These are phyloP conservation scores for Coemansia biformis DNA, from an alignment of 192 early-diverging fungal species.

Conservation along the genomic window DNA sequence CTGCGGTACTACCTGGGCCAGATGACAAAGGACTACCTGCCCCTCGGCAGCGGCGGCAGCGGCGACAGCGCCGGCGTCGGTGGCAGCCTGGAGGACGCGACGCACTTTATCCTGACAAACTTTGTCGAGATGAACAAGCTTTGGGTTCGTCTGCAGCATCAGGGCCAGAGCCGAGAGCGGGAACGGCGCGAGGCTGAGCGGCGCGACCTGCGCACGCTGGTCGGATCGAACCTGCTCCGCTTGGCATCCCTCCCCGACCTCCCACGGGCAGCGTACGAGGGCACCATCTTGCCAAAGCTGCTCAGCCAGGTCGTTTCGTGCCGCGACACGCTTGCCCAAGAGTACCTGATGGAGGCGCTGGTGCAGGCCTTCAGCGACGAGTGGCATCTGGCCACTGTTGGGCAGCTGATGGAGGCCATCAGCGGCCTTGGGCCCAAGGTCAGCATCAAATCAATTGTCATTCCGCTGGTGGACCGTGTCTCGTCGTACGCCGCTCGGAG, in stretches of 20 bases:
- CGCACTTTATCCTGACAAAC: conserved; percentile 93
- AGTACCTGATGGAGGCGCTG: conserved; percentile 99
- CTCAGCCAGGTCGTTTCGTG: conserved; percentile 96
- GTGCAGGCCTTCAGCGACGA: conserved; percentile 98
- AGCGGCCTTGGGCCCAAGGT: conserved; percentile 88
- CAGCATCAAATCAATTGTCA: conserved; percentile 95
- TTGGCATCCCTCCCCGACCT: conserved; percentile 89
- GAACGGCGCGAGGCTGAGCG: conserved; percentile 95
- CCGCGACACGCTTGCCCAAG: conserved; percentile 96
- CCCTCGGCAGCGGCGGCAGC: conserved; percentile 54
- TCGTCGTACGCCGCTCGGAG: conserved; percentile 83
- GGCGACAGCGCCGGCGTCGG: conserved; percentile 49
- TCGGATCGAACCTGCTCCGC: conserved; percentile 95
- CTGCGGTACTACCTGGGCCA: conserved; percentile 90
- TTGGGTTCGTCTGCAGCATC: conserved; percentile 98
- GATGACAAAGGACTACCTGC: conserved; percentile 94
- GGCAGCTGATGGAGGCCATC: conserved; percentile 82
- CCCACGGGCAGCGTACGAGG: conserved; percentile 75
- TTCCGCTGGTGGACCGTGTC: conserved; percentile 90
- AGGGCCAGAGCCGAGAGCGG: conserved; percentile 88
- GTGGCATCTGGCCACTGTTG: conserved; percentile 89
- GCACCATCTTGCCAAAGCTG: conserved; percentile 83
- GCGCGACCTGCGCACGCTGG: conserved; percentile 87
- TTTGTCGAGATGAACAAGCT: conserved; percentile 99
- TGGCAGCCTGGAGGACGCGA: conserved; percentile 87